Conservation (phyloP, 495 filamentous ascomycete species). For the Talaromyces proteolyticus region DNA sequence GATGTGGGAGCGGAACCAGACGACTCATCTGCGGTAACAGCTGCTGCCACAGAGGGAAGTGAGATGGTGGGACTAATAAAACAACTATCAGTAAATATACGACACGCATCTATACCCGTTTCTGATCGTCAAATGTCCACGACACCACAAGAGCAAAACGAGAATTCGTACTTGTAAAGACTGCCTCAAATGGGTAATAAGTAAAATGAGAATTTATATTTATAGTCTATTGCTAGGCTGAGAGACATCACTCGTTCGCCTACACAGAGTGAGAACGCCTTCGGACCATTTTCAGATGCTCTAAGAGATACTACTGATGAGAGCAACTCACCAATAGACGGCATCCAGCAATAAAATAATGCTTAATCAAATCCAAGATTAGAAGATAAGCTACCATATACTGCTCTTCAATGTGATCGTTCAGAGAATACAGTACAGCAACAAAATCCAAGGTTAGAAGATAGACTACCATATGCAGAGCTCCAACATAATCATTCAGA, state of each 20-base stretch:
- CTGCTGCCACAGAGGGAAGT: conserved; percentile 15
- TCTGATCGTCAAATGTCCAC: conserved; percentile 9
- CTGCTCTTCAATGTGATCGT: conserved; percentile 7
- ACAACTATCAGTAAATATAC: conserved; percentile 9
- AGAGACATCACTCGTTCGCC: conserved; percentile 9
- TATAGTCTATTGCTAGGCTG: conserved; percentile 8
- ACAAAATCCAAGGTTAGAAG: conserved; percentile 3
- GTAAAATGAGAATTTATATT: conserved; percentile 9
- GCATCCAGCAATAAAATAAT: conserved; percentile 9
- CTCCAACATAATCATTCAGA: conserved; percentile 7
- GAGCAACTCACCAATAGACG: conserved; percentile 9
- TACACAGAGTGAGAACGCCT: conserved; percentile 9
- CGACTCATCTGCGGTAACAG: conserved; percentile 10
- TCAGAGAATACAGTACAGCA: conserved; percentile 6
- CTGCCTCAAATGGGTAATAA: conserved; percentile 10
- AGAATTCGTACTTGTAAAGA: too few species aligned
- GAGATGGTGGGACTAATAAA: conserved; percentile 13
- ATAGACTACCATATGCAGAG: conserved; percentile 8
- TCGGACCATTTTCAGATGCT: conserved; percentile 8
- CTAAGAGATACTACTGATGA: neutral
- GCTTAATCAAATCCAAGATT: conserved; percentile 5
- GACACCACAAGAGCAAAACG: conserved; percentile 7
- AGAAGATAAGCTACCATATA: conserved; percentile 8
- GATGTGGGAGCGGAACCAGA: conserved; percentile 11
- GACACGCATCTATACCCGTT: conserved; percentile 9